These are phyloP conservation scores for Periconia sp. DNA, from an alignment of 2,329 filamentous ascomycete genomes.

Conservation along the genomic window DNA sequence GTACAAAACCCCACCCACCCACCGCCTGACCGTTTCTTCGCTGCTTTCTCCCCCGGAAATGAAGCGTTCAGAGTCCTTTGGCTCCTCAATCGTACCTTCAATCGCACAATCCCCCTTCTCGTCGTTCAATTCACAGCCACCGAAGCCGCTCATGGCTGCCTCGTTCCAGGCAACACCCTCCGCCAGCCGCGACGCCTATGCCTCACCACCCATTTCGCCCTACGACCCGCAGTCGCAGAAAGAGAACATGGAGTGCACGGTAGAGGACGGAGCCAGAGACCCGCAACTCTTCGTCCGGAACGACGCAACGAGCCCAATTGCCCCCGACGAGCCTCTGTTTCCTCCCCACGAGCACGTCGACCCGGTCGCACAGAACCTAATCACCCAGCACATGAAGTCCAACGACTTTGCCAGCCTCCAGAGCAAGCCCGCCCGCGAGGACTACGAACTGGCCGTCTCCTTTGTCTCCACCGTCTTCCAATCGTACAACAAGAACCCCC, in stretches of 20 bases:
- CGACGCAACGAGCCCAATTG: conserved; percentile 33
- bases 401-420: conserved; percentile 33
- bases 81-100: conserved; percentile 34
- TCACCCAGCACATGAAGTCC: conserved; percentile 44
- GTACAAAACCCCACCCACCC: conserved; percentile 34
- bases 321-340: conserved; percentile 43
- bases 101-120: conserved; percentile 30
- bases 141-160: conserved; percentile 27
- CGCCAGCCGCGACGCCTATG: conserved; percentile 38
- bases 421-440: conserved; percentile 42
- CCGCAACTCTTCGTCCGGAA: conserved; percentile 43
- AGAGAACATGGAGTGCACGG: conserved; percentile 40
- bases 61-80: conserved; percentile 48
- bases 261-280: conserved; percentile 38
- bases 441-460: conserved; percentile 43
- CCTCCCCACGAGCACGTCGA: conserved; percentile 35
- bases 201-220: conserved; percentile 49
- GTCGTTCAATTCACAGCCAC: conserved; percentile 33
- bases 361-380: conserved; percentile 30
- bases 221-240: conserved; percentile 43
- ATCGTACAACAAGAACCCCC: conserved; percentile 49
- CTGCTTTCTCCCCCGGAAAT: conserved; percentile 48
- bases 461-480: conserved; percentile 42
- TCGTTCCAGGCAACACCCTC: conserved; percentile 28
- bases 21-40: conserved; percentile 40